phyloP scores from a whole-genome alignment of 768 basidiomycete genomes.

The Termitomyces sp. region DNA sequence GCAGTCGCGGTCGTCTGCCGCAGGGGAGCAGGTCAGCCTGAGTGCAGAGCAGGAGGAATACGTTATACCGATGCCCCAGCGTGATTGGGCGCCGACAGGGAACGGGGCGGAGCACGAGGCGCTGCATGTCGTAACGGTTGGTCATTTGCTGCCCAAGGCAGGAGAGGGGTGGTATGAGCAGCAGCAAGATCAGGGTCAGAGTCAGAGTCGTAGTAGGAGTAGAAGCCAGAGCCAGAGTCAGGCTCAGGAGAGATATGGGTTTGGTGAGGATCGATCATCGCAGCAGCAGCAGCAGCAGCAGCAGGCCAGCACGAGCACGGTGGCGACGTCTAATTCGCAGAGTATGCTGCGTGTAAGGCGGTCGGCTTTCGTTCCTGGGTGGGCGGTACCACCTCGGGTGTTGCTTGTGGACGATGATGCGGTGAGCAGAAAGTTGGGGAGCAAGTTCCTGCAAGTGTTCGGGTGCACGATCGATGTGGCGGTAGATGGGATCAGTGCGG shows the following conservation, averaged over 20 bases:
- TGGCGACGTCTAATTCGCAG: background rate
- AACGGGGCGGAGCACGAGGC: conserved; percentile 44
- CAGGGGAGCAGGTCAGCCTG: background rate
- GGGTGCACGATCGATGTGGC: conserved; percentile 94
- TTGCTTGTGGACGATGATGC: conserved; percentile 94
- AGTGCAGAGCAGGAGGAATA: conserved; percentile 13
- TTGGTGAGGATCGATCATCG: background rate
- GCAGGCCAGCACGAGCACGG: background rate
- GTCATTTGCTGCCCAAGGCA: conserved; percentile 62
- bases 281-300: background rate
- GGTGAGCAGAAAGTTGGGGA: conserved; percentile 81
- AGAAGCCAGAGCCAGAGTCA: background rate
- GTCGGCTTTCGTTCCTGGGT: conserved; percentile 81
- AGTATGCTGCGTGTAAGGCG: conserved; percentile 56
- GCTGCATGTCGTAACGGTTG: conserved; percentile 75
- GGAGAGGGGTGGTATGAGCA: background rate
- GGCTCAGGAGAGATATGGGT: conserved; percentile 23
- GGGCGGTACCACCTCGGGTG: conserved; percentile 89
- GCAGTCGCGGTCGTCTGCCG: background rate
- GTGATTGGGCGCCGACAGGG: background rate
- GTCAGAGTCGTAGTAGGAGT: background rate
- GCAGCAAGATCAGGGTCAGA: background rate
- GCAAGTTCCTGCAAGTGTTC: conserved; percentile 93
- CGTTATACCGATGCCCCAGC: conserved; percentile 13
- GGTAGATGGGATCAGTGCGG: conserved; percentile 87